A percentile compares a stretch with the other conserved stretches of the same genome.
Evolutionary conservation across 2,329 filamentous ascomycete species (phyloP).

Genomic region (Thelonectria discophora): DNA sequence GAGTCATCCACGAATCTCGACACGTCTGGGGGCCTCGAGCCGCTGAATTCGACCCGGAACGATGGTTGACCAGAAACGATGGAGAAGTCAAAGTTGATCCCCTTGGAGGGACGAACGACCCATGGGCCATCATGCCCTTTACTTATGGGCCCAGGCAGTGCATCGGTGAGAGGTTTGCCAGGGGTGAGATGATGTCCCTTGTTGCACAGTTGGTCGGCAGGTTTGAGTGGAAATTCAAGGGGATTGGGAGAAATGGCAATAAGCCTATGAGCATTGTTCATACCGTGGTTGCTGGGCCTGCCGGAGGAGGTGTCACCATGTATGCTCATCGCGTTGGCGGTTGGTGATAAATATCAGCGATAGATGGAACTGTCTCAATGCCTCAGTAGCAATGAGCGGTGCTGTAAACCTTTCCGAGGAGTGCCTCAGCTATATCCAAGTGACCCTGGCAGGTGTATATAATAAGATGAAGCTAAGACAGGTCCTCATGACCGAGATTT

Average conservation of each 20-base stretch:
- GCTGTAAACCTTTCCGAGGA: too few relatives aligned
- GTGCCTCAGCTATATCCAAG: too few relatives aligned
- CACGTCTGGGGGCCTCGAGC: slow-evolving; percentile 14
- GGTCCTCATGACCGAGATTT: too few relatives aligned
- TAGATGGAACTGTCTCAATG: too few relatives aligned
- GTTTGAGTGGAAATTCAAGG: slow-evolving; percentile 30
- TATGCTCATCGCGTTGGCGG: slow-evolving; percentile 17
- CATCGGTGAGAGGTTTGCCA: slow-evolving; percentile 19
- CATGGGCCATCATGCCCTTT: slow-evolving; percentile 21
- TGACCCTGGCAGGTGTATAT: too few relatives aligned
- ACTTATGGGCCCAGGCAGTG: slow-evolving; percentile 18
- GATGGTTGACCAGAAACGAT: slow-evolving; percentile 13
- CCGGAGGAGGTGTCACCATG: slow-evolving; percentile 25
- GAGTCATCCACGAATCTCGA: slow-evolving; percentile 14
- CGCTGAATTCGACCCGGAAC: slow-evolving; percentile 10
- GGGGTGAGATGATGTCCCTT: slow-evolving; percentile 18
- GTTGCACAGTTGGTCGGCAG: slow-evolving; percentile 19
- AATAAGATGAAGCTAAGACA: too few relatives aligned
- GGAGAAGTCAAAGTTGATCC: slow-evolving; percentile 25
- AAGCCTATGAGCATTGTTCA: slow-evolving; percentile 24
- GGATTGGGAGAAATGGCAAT: slow-evolving; percentile 22
- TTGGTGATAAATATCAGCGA: slow-evolving; percentile 15
- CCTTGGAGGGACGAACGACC: slow-evolving; percentile 24
- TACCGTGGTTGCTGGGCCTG: slow-evolving; percentile 22
- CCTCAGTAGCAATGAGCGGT: too few relatives aligned